A percentile compares a stretch with the other conserved stretches of the same genome.
Conservation (phyloP, 1,284 basidiomycete genomes). For the Exobasidium rhododendri region DNA sequence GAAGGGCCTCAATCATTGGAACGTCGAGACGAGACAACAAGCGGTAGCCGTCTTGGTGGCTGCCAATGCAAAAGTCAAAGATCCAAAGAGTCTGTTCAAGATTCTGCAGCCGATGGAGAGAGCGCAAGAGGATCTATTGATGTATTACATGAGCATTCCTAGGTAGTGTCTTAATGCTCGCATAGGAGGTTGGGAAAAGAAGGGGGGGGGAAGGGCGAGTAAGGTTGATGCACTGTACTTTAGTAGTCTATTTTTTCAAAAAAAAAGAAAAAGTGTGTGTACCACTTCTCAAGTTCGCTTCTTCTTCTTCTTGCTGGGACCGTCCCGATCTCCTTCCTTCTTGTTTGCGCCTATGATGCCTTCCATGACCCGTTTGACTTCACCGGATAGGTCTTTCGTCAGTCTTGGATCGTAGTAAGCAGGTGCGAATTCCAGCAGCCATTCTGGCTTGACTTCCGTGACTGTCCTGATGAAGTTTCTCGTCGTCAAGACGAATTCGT, state of each 20-base stretch:
- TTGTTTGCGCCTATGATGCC: background rate
- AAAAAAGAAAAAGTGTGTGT: too few species aligned
- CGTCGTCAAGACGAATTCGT: slow-evolving; percentile 91
- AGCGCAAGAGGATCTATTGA: slow-evolving; percentile 31
- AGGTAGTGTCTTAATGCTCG: background rate
- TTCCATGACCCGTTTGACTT: slow-evolving; percentile 6
- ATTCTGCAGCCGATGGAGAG: slow-evolving; percentile 24
- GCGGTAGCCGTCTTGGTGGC: slow-evolving; percentile 19
- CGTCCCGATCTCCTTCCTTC: slow-evolving; percentile 1
- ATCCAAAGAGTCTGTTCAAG: slow-evolving; percentile 15
- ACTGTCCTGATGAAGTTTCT: slow-evolving; percentile 83
- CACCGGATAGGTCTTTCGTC: slow-evolving; percentile 4
- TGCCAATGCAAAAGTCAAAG: slow-evolving; percentile 17
- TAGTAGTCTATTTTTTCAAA: slow-evolving; percentile 1
- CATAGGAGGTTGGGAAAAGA: too few species aligned
- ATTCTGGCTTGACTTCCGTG: slow-evolving; percentile 82
- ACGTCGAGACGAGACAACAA: slow-evolving; percentile 17
- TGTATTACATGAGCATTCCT: slow-evolving; percentile 22
- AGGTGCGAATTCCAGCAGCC: slow-evolving; percentile 79
- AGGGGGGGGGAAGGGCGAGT: too few species aligned
- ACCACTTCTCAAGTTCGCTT: too few species aligned
- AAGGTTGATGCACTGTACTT: too few species aligned
- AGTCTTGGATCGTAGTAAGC: slow-evolving; percentile 68
- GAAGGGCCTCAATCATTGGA: slow-evolving; percentile 15
- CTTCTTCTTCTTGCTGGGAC: slow-evolving; percentile 15